These are phyloP conservation scores for Murraya koenigii DNA, from an alignment of 345 rosid genomes.

Conservation along the genomic window DNA sequence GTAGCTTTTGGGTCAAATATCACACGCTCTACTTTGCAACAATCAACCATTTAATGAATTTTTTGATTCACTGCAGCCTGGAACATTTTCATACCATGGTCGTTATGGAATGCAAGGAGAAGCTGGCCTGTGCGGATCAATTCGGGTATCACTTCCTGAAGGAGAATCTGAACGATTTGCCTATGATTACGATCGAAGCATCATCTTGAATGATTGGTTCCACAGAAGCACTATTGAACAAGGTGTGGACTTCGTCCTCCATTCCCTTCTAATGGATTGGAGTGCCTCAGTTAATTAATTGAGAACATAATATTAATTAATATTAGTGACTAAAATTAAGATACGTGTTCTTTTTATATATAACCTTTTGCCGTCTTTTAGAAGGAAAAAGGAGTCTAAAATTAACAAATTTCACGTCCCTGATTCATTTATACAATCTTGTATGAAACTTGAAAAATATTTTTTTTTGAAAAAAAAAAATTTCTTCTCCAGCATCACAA, in stretches of 20 bases:
- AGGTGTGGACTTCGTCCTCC: constrained; percentile 54
- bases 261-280: constrained; percentile 59
- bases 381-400: too few relatives aligned
- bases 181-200: constrained; percentile 50
- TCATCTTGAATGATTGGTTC: constrained; percentile 74
- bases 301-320: neutral
- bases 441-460: too few relatives aligned
- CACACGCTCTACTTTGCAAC: neutral
- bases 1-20: too few relatives aligned
- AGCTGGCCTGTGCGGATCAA: constrained; percentile 61
- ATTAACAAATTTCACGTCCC: too few relatives aligned
- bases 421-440: too few relatives aligned
- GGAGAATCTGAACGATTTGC: constrained; percentile 57
- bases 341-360: constrained; percentile 18
- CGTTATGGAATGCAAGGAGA: constrained; percentile 86
- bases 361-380: too few relatives aligned
- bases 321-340: constrained; percentile 35
- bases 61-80: constrained; percentile 40
- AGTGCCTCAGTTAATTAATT: constrained; percentile 70
- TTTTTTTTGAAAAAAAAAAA: too few relatives aligned
- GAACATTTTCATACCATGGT: constrained; percentile 69
- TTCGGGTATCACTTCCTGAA: constrained; percentile 42
- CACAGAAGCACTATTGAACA: constrained; percentile 61
- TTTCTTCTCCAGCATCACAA: too few relatives aligned
- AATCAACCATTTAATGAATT: neutral